Evolutionary conservation across 2,329 filamentous ascomycete species (phyloP).

Genomic region (Trematosphaeria pertusa): DNA sequence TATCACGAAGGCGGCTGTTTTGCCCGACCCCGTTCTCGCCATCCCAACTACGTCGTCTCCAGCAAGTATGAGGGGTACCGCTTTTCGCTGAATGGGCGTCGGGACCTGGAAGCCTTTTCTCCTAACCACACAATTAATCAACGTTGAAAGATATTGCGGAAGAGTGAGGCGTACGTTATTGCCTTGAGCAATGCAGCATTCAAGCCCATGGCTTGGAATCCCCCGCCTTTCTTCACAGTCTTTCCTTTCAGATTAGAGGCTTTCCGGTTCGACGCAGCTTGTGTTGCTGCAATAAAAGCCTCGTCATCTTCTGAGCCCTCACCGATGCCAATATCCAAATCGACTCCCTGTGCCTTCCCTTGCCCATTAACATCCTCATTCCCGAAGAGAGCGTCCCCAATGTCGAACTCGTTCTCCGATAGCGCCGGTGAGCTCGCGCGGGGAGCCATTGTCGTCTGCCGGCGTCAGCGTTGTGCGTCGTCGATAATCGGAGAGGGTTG

Average conservation of each 20-base stretch:
- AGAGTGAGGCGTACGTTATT: too few species aligned
- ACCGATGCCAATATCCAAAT: conserved; percentile 56
- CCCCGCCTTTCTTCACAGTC: conserved; percentile 91
- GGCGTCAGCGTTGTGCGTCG: conserved; percentile 1
- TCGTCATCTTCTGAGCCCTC: conserved; percentile 70
- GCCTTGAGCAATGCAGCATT: conserved; percentile 86
- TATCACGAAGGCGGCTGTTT: conserved; percentile 97
- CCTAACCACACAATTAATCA: conserved; percentile 56
- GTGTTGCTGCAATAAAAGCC: conserved; percentile 87
- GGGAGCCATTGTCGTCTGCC: conserved; percentile 65
- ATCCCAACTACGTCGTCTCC: conserved; percentile 97
- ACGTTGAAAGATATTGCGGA: too few species aligned
- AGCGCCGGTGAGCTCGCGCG: conserved; percentile 79
- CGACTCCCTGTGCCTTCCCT: conserved; percentile 44
- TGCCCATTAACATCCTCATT: conserved; percentile 60
- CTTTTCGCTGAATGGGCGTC: conserved; percentile 96
- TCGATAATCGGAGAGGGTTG: conserved; percentile 18
- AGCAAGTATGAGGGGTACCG: conserved; percentile 89
- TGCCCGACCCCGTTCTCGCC: conserved; percentile 98
- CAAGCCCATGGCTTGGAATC: conserved; percentile 93
- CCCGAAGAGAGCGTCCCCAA: conserved; percentile 77
- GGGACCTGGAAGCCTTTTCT: conserved; percentile 95
- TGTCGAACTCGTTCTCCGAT: conserved; percentile 93
- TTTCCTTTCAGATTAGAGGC: conserved; percentile 81
- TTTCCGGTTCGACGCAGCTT: conserved; percentile 88